Percentiles rank a stretch among this genome's conserved stretches.
Evolutionary conservation across 305 asterid species (phyloP).

Genomic region (Fraxinus sp.): DNA sequence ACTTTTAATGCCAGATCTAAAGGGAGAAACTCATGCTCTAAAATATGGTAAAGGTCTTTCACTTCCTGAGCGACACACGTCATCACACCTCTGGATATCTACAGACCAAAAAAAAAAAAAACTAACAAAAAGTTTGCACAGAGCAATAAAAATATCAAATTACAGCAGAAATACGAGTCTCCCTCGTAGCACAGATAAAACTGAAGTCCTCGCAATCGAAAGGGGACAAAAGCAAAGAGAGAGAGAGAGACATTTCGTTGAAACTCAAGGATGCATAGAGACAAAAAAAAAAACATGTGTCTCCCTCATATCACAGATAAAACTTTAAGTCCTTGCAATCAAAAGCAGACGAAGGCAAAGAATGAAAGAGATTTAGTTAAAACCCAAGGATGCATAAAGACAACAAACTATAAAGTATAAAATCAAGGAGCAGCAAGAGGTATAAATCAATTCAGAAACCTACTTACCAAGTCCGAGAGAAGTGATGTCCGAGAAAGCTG

Average conservation of each 20-base stretch:
- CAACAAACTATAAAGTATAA: neutral
- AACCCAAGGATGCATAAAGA: constrained; percentile 14
- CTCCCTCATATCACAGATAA: neutral
- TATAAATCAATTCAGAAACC: neutral
- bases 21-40: constrained; percentile 76
- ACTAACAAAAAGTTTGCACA: neutral
- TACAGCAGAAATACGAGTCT: constrained; percentile 1
- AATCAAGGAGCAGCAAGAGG: neutral
- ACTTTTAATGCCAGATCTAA: constrained; percentile 68
- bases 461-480: constrained; percentile 74
- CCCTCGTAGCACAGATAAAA: neutral
- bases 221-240: neutral
- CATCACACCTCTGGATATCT: constrained; percentile 88
- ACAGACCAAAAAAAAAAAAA: constrained; percentile 16
- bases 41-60: constrained; percentile 73
- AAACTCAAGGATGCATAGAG: constrained; percentile 8
- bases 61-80: constrained; percentile 83
- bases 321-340: neutral
- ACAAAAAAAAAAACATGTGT: neutral
- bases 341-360: neutral
- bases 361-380: neutral
- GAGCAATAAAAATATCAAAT: neutral
- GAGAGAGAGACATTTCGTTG: neutral
- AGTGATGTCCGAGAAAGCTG: constrained; percentile 89
- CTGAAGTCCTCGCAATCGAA: neutral